Conservation (phyloP, 768 basidiomycete genomes). For the Mycena belliarum region DNA sequence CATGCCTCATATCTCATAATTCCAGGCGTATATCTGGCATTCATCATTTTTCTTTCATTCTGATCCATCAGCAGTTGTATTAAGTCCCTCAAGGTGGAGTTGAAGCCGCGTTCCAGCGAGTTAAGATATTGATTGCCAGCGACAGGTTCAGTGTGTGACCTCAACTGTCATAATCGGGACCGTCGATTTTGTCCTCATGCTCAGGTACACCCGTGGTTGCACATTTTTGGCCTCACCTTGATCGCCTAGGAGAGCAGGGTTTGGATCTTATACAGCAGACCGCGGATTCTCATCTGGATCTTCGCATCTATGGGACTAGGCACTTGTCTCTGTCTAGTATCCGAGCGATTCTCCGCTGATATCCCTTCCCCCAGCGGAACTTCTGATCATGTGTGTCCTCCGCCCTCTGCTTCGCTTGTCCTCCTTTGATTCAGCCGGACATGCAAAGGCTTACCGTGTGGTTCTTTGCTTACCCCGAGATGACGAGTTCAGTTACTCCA, state of each 20-base stretch:
- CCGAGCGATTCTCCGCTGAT: not conserved
- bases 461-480: slow-evolving; percentile 6
- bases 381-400: not conserved
- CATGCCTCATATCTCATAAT: not conserved
- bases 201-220: not conserved
- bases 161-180: not conserved
- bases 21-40: slow-evolving; percentile 1
- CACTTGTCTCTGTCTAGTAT: not conserved
- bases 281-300: not conserved
- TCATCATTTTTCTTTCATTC: not conserved
- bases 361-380: not conserved
- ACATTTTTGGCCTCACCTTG: too few species aligned
- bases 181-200: not conserved
- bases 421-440: not conserved
- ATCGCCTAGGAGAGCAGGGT: not conserved
- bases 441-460: not conserved
- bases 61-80: not conserved
- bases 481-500: not conserved
- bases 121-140: too few species aligned
- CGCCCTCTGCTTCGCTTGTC: not conserved
- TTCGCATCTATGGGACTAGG: not conserved
- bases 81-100: not conserved
- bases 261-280: slow-evolving; percentile 8
- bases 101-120: too few species aligned
- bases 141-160: slow-evolving; percentile 2